Base-by-base conservation (phyloP, 2,329 filamentous ascomycete species). In the Apiospora arundinis region DNA sequence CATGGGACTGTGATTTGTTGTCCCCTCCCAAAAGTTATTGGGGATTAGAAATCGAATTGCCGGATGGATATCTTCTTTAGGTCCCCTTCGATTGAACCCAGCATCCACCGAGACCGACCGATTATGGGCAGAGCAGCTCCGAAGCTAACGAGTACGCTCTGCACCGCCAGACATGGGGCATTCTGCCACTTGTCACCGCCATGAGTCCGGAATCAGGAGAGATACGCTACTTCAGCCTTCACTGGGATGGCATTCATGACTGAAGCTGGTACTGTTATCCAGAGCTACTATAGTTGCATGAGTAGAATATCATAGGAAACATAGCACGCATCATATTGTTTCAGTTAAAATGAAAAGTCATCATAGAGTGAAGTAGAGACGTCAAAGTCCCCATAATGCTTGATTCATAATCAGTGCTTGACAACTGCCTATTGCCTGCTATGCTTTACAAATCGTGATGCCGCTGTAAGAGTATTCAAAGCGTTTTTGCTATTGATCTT, bases 181-280 rank as follows among this genome's bases (percentile, higher is more conserved):
- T 68, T 68, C 72, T 78, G 77, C 77, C 77, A 3, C 18, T 4
- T 23, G 32, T 74, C 74, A 76, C 77, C 77, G 77, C 77, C 72
- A 73, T 56, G 63, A 60, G 45, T 21, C 56, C 56, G 32, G 56
- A 40, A n/a, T n/a, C 21, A 37, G 18, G 49, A 56, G n/a, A 49
- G 46, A 25, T 11, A 23, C 9, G 46, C 9, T n/a, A 21, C 45
- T n/a, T n/a, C 8, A 32, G 32, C 32, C 32, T 32, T 3, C 3
- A 32, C 3, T 32, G 32, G 32, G 32, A 32, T 32, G n/a, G n/a
- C n/a, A 32, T 32, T 32, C 32, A 32, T 32, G 32, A 32, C 32
- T 6, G 32, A 32, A 32, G 32, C 32, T 32, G 3, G 3, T 32
- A 32, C 6, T 32, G 21, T n/a, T 46, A 46, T 21, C 21, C 44